Evolutionary conservation across 139 green algal species (phyloP).

Genomic region (Medakamo hakoo): DNA sequence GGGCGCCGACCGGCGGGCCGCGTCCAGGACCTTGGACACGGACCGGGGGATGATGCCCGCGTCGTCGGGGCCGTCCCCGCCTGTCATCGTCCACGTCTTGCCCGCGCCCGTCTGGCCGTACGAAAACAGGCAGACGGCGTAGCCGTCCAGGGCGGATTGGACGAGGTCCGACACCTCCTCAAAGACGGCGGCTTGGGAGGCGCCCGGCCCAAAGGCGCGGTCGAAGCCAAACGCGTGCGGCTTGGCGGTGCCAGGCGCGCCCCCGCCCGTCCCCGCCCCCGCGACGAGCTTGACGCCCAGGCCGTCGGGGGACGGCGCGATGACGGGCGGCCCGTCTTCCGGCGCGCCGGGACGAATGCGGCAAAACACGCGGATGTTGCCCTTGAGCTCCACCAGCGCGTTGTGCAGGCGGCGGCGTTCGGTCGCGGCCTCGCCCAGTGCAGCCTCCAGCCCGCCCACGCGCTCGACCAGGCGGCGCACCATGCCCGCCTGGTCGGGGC

Average conservation of each 20-base stretch:
- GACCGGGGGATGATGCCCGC: constrained; percentile 78
- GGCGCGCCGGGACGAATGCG: constrained; percentile 35
- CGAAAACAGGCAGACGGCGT: constrained; percentile 95
- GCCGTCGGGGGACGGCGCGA: constrained; percentile 32
- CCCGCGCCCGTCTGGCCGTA: constrained; percentile 95
- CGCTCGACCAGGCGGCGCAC: constrained; percentile 45
- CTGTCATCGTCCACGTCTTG: constrained; percentile 96
- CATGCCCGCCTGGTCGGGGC: constrained; percentile 52
- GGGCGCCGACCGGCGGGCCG: constrained; percentile 25
- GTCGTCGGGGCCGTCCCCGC: constrained; percentile 33
- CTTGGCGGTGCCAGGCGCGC: no score
- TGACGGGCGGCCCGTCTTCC: no score
- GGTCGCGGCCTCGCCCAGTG: constrained; percentile 34
- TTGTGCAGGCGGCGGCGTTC: constrained; percentile 62
- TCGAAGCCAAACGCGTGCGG: constrained; percentile 62
- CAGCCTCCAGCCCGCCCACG: constrained; percentile 44
- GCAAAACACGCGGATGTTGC: constrained; percentile 86
- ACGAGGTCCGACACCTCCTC: constrained; percentile 80
- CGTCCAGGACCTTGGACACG: constrained; percentile 62
- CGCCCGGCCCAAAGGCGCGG: constrained; percentile 49
- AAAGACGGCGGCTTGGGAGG: constrained; percentile 62
- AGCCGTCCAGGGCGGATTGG: constrained; percentile 88
- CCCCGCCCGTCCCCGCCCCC: constrained; percentile 23
- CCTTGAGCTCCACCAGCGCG: constrained; percentile 64
- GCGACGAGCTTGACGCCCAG: constrained; percentile 23